Conservation (phyloP, 345 rosid genomes). For the Brassica cretica region DNA sequence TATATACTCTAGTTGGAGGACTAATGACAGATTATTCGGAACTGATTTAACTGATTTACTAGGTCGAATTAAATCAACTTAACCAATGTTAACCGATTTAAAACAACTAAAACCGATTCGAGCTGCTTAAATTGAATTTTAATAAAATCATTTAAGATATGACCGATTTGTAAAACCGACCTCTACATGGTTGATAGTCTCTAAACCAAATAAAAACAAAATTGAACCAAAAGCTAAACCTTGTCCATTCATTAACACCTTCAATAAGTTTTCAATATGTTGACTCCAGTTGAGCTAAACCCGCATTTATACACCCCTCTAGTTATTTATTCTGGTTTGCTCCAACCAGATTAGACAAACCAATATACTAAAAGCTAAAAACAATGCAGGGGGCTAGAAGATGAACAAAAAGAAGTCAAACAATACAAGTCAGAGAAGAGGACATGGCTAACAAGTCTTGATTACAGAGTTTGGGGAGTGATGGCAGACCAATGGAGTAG, state of each 20-base stretch:
- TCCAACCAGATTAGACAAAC: constrained; percentile 4
- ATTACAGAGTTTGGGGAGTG: constrained; percentile 78
- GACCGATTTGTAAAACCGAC: neutral
- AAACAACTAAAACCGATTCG: too few relatives aligned
- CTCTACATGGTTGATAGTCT: neutral
- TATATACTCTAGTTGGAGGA: neutral
- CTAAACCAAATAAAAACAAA: neutral
- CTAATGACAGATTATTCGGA: neutral
- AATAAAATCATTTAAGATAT: too few relatives aligned
- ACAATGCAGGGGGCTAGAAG: constrained; percentile 60
- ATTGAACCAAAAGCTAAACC: neutral
- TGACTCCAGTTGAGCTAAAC: neutral
- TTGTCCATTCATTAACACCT: neutral
- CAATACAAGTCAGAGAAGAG: constrained; percentile 67
- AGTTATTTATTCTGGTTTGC: neutral
- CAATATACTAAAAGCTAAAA: constrained; percentile 5
- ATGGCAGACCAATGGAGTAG: constrained; percentile 88
- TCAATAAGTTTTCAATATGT: neutral
- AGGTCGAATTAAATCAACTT: too few relatives aligned
- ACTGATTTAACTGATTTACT: too few relatives aligned
- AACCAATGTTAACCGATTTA: too few relatives aligned
- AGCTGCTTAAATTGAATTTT: too few relatives aligned
- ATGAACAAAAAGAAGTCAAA: constrained; percentile 56
- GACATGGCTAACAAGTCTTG: constrained; percentile 48
- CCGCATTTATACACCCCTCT: constrained; percentile 18